Conservation (phyloP, 1,284 basidiomycete genomes). For the Papiliotrema laurentii region DNA sequence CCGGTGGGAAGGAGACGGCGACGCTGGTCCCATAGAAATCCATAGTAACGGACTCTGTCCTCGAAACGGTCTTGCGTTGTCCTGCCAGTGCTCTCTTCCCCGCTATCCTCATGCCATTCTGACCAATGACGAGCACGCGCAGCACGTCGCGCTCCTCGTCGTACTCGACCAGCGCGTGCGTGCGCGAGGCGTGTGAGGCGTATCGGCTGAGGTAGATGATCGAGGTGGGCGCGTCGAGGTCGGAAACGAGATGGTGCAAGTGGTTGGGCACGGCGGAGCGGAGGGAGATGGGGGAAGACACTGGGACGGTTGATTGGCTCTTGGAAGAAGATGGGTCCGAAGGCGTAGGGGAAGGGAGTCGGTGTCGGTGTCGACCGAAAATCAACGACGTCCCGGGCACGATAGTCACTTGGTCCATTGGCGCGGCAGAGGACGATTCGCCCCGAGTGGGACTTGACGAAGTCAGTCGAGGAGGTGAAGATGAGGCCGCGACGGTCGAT, state of each 20-base stretch:
- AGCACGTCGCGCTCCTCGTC: conserved; percentile 9
- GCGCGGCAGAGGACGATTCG: background rate
- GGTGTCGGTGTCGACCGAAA: conserved; percentile 37
- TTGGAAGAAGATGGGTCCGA: background rate
- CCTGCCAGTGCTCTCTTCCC: conserved; percentile 19
- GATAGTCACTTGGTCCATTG: conserved; percentile 8
- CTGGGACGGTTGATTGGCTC: background rate
- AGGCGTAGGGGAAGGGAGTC: background rate
- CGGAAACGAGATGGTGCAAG: conserved; percentile 9
- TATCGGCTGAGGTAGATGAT: conserved; percentile 34
- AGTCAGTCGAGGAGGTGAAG: conserved; percentile 27
- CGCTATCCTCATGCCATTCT: conserved; percentile 42
- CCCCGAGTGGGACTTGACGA: conserved; percentile 10
- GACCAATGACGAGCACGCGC: conserved; percentile 41
- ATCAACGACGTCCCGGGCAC: conserved; percentile 23
- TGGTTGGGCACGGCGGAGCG: conserved; percentile 10
- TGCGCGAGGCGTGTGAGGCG: conserved; percentile 40
- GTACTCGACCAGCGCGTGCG: conserved; percentile 40
- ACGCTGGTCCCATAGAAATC: conserved; percentile 42
- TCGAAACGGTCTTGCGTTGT: conserved; percentile 15
- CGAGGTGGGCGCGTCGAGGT: conserved; percentile 7
- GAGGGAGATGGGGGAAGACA: background rate
- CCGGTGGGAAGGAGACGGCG: conserved; percentile 11
- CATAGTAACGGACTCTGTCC: conserved; percentile 18
- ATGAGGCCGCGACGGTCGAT: conserved; percentile 40